Conservation (phyloP, 2,329 filamentous ascomycete species). For the Aspergillus piperis region DNA sequence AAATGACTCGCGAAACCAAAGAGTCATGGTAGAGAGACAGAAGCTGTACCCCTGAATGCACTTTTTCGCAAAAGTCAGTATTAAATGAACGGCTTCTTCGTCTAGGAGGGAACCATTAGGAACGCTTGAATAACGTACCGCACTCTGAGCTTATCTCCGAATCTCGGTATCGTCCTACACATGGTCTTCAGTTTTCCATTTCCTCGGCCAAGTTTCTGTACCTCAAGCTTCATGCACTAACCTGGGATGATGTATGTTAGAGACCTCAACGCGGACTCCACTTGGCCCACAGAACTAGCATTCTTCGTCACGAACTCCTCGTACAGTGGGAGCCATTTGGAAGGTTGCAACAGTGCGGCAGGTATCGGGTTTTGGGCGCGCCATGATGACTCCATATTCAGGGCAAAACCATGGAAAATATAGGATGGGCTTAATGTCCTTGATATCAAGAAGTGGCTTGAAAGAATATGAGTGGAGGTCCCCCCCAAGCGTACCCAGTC, state of each 20-base stretch:
- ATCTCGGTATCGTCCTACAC: constrained; percentile 57
- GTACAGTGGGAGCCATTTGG: constrained; percentile 43
- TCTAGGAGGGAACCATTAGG: neutral
- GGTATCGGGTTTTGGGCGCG: constrained; percentile 32
- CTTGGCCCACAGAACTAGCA: constrained; percentile 87
- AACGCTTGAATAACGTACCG: constrained; percentile 46
- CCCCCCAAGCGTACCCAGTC: neutral
- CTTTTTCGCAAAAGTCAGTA: constrained; percentile 34
- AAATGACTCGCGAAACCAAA: constrained; percentile 69
- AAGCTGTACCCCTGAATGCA: constrained; percentile 85
- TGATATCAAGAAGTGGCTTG: neutral
- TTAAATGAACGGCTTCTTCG: neutral
- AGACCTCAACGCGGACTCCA: constrained; percentile 88
- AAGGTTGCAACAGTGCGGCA: constrained; percentile 36
- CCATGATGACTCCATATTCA: constrained; percentile 36
- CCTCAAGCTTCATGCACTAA: constrained; percentile 11
- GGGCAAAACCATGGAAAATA: neutral
- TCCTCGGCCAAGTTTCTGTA: neutral
- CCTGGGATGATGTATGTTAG: constrained; percentile 95
- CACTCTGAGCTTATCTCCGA: constrained; percentile 94
- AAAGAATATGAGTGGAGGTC: neutral
- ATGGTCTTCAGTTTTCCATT: constrained; percentile 8
- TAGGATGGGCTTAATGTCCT: neutral
- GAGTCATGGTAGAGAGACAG: constrained; percentile 92
- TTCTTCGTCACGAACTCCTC: constrained; percentile 91